Evolutionary conservation across 1,139 yeast species (phyloP).

Genomic region (Hemisphaericaspora subhashii): DNA sequence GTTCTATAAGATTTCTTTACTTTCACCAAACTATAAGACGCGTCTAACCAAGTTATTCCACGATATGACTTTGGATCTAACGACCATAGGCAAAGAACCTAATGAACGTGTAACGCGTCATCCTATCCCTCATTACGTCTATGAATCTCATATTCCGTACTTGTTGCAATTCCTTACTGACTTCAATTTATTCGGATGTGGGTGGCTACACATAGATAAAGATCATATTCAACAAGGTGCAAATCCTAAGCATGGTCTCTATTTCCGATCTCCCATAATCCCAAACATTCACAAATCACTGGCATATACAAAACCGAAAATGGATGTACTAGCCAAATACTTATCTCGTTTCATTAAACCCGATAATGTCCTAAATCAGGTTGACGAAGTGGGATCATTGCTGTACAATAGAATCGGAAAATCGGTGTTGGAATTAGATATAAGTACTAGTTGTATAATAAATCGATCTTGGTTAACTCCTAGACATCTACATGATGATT

Average conservation of each 20-base stretch:
- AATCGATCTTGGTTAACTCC: constrained; percentile 52
- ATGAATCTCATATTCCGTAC: constrained; percentile 81
- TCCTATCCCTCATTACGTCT: constrained; percentile 24
- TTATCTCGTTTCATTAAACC: constrained; percentile 19
- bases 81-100: constrained; percentile 4
- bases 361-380: constrained; percentile 25
- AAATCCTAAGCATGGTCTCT: constrained; percentile 17
- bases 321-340: constrained; percentile 11
- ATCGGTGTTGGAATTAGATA: constrained; percentile 68
- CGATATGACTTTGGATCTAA: constrained; percentile 41
- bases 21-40: constrained; percentile 61
- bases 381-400: constrained; percentile 25
- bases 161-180: constrained; percentile 78
- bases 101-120: constrained; percentile 5
- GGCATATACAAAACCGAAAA: constrained; percentile 8
- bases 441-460: constrained; percentile 54
- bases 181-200: constrained; percentile 81
- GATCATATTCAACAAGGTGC: constrained; percentile 8
- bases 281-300: constrained; percentile 7
- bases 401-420: constrained; percentile 49
- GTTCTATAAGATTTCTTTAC: constrained; percentile 66
- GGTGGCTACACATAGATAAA: constrained; percentile 54
- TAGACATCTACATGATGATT: constrained; percentile 51
- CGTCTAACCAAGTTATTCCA: constrained; percentile 62
- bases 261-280: constrained; percentile 41